Conservation (phyloP, 768 basidiomycete genomes). For the Tylopilus rubrobrunneus region DNA sequence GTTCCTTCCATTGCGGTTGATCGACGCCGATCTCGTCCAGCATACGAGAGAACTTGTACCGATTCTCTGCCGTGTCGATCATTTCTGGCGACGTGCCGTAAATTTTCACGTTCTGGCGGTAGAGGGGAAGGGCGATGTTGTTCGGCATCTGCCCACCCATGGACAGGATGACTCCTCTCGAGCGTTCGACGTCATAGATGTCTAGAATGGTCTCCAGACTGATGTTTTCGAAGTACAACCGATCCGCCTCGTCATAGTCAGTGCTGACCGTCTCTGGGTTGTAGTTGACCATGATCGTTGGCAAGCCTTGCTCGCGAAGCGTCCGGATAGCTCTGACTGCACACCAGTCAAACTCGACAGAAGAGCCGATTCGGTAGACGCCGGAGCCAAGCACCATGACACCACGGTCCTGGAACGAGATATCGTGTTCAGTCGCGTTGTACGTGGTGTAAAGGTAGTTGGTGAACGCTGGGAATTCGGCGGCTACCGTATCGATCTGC, state of each 20-base stretch:
- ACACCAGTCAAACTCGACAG: slow-evolving; percentile 99
- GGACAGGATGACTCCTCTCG: slow-evolving; percentile 89
- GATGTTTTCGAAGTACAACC: slow-evolving; percentile 99
- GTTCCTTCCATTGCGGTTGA: slow-evolving; percentile 96
- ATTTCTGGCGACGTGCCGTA: slow-evolving; percentile 99
- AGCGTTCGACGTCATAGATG: slow-evolving; percentile 89
- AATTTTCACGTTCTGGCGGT: slow-evolving; percentile 96
- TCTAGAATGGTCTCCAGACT: slow-evolving; percentile 94
- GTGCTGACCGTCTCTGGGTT: slow-evolving; percentile 99
- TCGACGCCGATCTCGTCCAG: slow-evolving; percentile 98
- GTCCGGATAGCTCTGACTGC: slow-evolving; percentile 97
- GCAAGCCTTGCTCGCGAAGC: slow-evolving; percentile 88
- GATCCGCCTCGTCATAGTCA: slow-evolving; percentile 98
- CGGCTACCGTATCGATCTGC: slow-evolving; percentile 98
- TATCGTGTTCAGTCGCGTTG: slow-evolving; percentile 92
- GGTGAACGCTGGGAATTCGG: slow-evolving; percentile 97
- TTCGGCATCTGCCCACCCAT: slow-evolving; percentile 99
- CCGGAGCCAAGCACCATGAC: slow-evolving; percentile 98
- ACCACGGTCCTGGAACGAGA: slow-evolving; percentile 85
- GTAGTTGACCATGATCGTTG: slow-evolving; percentile 99
- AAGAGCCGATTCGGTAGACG: slow-evolving; percentile 97
- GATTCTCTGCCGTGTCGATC: slow-evolving; percentile 99
- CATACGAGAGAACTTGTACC: slow-evolving; percentile 98
- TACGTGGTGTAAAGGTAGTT: slow-evolving; percentile 99
- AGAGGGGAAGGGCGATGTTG: slow-evolving; percentile 94